A percentile compares a stretch with the other conserved stretches of the same genome.
phyloP scores from a whole-genome alignment of 139 green algal genomes.

The Bryopsis sp. region DNA sequence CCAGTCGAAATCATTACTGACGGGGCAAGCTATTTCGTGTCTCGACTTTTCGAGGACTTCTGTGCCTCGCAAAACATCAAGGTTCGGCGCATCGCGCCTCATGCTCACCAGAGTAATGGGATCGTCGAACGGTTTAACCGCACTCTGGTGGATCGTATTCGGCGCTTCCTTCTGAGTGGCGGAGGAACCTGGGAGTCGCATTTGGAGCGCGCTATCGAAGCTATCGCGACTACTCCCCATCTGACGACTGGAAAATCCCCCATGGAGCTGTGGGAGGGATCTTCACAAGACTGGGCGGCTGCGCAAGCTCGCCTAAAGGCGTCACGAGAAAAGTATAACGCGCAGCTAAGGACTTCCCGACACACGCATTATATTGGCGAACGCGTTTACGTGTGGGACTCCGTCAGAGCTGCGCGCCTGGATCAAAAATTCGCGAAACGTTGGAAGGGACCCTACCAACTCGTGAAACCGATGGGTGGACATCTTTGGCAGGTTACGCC shows the following conservation, averaged over 20 bases:
- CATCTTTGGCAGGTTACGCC: no score
- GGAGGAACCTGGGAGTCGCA: neutral
- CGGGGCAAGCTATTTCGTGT: neutral
- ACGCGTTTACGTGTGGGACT: neutral
- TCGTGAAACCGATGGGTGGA: no score
- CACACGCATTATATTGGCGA: neutral
- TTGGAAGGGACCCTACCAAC: conserved; percentile 3
- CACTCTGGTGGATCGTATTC: neutral
- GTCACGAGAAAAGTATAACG: no score
- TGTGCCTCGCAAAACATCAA: neutral
- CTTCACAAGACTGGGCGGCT: no score
- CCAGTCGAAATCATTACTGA: neutral
- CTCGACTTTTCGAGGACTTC: neutral
- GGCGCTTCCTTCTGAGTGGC: no score
- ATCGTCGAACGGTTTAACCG: conserved; percentile 1
- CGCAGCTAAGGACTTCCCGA: no score
- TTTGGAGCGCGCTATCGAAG: conserved; percentile 3
- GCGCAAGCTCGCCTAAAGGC: no score
- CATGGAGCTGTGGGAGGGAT: no score
- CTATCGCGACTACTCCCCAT: no score
- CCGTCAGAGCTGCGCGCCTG: neutral
- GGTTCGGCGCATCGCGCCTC: neutral
- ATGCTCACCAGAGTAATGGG: conserved; percentile 11
- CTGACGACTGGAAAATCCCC: no score
- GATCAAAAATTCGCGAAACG: neutral